Base-by-base conservation (phyloP, 2,329 filamentous ascomycete species). In the Verticillium klebahnii region DNA sequence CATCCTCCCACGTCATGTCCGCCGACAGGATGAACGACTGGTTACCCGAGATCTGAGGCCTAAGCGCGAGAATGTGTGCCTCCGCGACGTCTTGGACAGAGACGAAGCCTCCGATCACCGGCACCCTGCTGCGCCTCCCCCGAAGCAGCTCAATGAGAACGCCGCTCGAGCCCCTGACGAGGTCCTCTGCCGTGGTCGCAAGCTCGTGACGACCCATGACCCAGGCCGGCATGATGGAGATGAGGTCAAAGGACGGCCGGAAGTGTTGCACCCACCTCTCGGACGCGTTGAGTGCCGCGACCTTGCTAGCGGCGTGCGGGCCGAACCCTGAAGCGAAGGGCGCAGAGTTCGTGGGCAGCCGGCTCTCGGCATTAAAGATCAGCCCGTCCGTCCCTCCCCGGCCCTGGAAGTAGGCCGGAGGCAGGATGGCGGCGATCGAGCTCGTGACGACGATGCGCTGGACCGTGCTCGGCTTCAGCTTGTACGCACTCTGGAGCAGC, bases 401-500 rank as follows among this genome's bases (percentile, higher is more conserved):
- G 12, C 50, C n/a, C 56, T 62, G 14, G 57, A 50, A 5, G 57
- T 54, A n/a, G 56, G 11, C 36, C 25, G 56, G 11, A 56, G 45
- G 45, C 9, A 60, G 19, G 58, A 64, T 17, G 40, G 73, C 69
- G 1, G 64, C 67, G 14, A 72, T 67, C 1, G 77, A 80, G 5
- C 72, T 75, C 2, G 79, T 81, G 58, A 82, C 76, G 19, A 81
- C 74, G 9, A 81, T 66, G 15, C 75, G 71, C 61, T 73, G 70
- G n/a, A 82, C 70, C 0, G 67, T 71, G 2, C 40, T 45, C n/a
- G 55, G 55, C 9, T 37, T 37, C 31, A 25, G 4, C 17, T 36
- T 57, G 55, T n/a, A n/a, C 4, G 55, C 55, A 19, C 55, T 57
- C 19, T 57, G 55, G 17, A 58, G 31, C 19, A 58, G 14, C 23